Evolutionary conservation across 2,329 filamentous ascomycete genomes (phyloP), one percentile per base, ranked within the genome.

Genomic region (Cercospora sp.): DNA sequence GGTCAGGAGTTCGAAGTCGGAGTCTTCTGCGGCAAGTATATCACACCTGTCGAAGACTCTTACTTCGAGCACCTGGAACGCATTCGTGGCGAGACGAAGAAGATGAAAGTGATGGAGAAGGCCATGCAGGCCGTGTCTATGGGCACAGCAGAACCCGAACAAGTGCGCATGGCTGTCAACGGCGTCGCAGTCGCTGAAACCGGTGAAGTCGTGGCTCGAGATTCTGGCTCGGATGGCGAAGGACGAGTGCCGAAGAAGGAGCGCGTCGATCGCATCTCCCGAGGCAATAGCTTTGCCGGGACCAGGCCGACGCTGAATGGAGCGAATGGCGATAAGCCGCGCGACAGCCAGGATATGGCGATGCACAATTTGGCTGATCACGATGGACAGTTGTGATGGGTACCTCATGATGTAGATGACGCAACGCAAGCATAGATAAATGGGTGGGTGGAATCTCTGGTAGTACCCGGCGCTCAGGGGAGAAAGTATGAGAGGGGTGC

Each of bases 11-110:
- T 97, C 72, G 94, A 98, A 77, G 89, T 96, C 2, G 94, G 94
- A 64, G 94, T 97, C 8, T 97, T 98, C 82, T 93, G 89, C 76
- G 94, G 94, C 57, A 88, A 89, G 71, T 97, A 97, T 79, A 85
- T 92, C 69, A 97, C 94, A 0, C 88, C 88, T 0, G 91, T 97
- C 1, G 87, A 90, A 1, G 86, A 89, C 6, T 89, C 87, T 42
- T 97, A 97, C 81, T 95, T 97, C 73, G 88, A 92, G 72, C 91
- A 93, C 75, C 84, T 96, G 5, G 90, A 92, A 79, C 83, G 85
- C 67, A 80, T 93, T 18, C 85, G 92, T 63, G 91, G 90, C 58
- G 89, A 92, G 78, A 90, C 87, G 70, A 84, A 86, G 70, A 91
- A 91, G 79, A 78, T 87, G 70, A 91, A 91, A 79, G 84, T 88